Evolutionary conservation across 2,329 filamentous ascomycete species (phyloP).

Genomic region (Sordariomycetes sp.): DNA sequence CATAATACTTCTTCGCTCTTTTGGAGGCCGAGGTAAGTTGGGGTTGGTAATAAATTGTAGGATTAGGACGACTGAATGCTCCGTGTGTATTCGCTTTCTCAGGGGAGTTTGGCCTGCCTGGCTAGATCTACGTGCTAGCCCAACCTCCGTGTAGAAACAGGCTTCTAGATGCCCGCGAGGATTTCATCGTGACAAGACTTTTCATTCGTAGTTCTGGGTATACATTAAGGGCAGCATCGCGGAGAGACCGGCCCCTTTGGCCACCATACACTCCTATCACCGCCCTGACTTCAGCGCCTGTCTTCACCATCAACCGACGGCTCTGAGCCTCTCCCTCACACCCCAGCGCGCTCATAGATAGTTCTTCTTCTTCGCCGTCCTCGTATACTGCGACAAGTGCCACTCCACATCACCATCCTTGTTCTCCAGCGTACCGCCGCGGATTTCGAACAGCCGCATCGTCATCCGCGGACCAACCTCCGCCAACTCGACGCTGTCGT

Average conservation of each 20-base stretch:
- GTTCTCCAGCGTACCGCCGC: slow-evolving; percentile 82
- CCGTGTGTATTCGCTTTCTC: too few relatives aligned
- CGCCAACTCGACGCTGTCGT: slow-evolving; percentile 77
- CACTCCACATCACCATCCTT: slow-evolving; percentile 95
- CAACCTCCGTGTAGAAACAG: neutral
- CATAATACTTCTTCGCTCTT: neutral
- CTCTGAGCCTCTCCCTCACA: neutral
- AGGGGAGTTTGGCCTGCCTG: neutral
- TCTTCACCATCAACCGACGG: neutral
- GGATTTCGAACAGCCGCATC: slow-evolving; percentile 92
- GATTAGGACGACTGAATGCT: neutral
- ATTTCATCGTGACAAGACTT: neutral
- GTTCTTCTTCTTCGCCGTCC: slow-evolving; percentile 91
- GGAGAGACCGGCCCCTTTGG: too few relatives aligned
- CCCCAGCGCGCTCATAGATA: slow-evolving; percentile 55
- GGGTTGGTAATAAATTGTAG: slow-evolving; percentile 2
- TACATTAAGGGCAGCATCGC: neutral
- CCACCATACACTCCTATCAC: neutral
- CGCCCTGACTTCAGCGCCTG: neutral
- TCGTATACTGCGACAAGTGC: slow-evolving; percentile 90
- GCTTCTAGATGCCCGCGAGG: neutral
- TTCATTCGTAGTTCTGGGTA: neutral
- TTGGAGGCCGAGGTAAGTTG: neutral
- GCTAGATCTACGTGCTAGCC: neutral
- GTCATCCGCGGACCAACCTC: slow-evolving; percentile 94